Base-by-base conservation (phyloP, 108 stramenopile species). In the Aurantiochytrium sp. region DNA sequence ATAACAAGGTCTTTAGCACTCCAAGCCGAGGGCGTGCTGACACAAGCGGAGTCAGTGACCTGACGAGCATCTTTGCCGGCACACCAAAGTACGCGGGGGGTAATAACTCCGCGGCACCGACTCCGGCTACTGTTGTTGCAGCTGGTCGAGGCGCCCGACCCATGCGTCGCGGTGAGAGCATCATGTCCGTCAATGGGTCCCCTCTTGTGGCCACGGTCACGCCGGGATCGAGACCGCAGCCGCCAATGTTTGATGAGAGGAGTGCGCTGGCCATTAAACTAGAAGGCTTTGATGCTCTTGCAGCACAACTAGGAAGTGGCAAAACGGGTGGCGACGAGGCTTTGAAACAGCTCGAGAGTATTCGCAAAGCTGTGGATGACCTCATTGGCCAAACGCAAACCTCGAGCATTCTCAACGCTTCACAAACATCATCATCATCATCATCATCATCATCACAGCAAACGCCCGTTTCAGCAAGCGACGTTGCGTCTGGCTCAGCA, bases 151-250 rank as follows among this genome's bases (percentile, higher is more conserved):
- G 12, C 18, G 76, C 76, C 6, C 12, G 76, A 47, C 49, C 76
- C 16, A 53, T 83, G 45, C 76, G 76, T 45, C 76, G 76, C 51
- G 76, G 76, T 23, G 76, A 83, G 76, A 83, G 76, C 51, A 47
- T 83, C 23, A 83, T 83, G 76, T 83, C 76, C 1, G 76, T 83
- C 18, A 83, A 83, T 45, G 76, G 76, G 12, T 83, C 76, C 43
- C 76, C 76, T 1, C 45, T 83, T 55, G 76, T 83, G 8, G 76
- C 76, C 76, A 18, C 64, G 12, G 64, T 23, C 42, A 69, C 64
- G 14, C 64, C 64, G 8, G 64, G 64, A 16, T 57, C 55, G 3
- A 57, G 16, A 16, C 4, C 55, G 10, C 14, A 18, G 64, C 64
- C 64, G n/a, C 59, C 59, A 59, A 19, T 19, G n/a, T n/a, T 19